Percentiles rank a stretch among this genome's conserved stretches.
Evolutionary conservation across 2,329 filamentous ascomycete species (phyloP).

Genomic region (Talaromyces sp.): DNA sequence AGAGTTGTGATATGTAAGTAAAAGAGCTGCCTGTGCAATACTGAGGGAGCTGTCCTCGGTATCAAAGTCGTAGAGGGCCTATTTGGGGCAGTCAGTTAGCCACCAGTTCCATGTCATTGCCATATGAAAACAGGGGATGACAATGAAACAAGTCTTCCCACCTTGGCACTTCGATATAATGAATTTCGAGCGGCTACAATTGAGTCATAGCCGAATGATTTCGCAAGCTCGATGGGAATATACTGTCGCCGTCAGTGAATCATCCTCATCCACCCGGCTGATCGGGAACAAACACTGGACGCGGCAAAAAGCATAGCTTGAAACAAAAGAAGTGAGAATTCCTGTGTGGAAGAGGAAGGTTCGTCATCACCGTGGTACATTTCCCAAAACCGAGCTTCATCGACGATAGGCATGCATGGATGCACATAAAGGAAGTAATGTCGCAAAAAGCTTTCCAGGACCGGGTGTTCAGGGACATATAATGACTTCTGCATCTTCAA

Average conservation of each 20-base stretch:
- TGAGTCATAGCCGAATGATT: background rate
- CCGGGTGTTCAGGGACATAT: slow-evolving; percentile 37
- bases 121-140: background rate
- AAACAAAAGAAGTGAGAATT: background rate
- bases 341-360: background rate
- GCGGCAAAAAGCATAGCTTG: background rate
- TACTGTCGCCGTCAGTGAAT: background rate
- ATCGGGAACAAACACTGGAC: background rate
- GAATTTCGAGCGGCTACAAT: background rate
- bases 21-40: background rate
- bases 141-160: background rate
- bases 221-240: background rate
- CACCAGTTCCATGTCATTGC: background rate
- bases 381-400: slow-evolving; percentile 46
- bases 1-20: background rate
- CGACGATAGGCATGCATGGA: slow-evolving; percentile 24
- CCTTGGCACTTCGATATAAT: slow-evolving; percentile 2
- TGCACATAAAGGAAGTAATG: slow-evolving; percentile 29
- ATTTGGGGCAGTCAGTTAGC: background rate
- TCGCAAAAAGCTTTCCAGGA: slow-evolving; percentile 46
- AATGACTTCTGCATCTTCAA: slow-evolving; percentile 46
- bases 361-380: background rate
- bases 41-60: background rate
- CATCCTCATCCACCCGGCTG: background rate
- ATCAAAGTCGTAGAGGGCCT: background rate